Evolutionary conservation across 2,329 filamentous ascomycete genomes (phyloP).

Genomic region (Aspergillus pseudonomiae): DNA sequence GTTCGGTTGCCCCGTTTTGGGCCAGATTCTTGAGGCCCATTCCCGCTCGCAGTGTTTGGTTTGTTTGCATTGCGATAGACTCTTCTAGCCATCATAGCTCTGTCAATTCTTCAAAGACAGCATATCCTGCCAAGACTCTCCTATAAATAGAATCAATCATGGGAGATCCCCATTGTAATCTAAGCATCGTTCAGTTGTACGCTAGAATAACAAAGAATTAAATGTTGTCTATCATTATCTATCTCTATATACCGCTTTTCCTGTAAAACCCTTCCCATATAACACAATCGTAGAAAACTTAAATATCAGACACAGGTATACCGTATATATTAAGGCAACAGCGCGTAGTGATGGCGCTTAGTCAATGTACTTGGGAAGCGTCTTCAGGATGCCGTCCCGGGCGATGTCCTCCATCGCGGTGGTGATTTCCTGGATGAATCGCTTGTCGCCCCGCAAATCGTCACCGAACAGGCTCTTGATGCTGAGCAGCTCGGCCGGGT

Average conservation of each 20-base stretch:
- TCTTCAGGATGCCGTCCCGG: slow-evolving; percentile 53
- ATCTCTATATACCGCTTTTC: slow-evolving; percentile 18
- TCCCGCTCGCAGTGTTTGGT: not conserved
- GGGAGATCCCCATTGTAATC: too few species aligned
- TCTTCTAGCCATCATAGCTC: not conserved
- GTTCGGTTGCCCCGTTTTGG: not conserved
- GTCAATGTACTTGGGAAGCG: slow-evolving; percentile 54
- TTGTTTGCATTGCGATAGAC: not conserved
- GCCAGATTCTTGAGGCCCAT: not conserved
- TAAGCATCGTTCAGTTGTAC: not conserved
- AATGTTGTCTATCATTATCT: slow-evolving; percentile 21
- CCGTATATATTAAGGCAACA: slow-evolving; percentile 8
- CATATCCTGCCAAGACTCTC: not conserved
- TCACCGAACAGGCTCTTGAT: slow-evolving; percentile 56
- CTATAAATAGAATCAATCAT: not conserved
- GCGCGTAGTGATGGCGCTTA: slow-evolving; percentile 19
- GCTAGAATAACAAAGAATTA: not conserved
- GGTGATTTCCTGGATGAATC: slow-evolving; percentile 52
- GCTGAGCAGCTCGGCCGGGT: slow-evolving; percentile 49
- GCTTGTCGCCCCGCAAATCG: slow-evolving; percentile 52
- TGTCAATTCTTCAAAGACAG: not conserved
- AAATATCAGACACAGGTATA: slow-evolving; percentile 19
- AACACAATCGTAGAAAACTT: slow-evolving; percentile 1
- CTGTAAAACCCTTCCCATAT: slow-evolving; percentile 10
- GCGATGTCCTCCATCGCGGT: slow-evolving; percentile 52